These are phyloP conservation scores for Cryoendolithus antarcticus DNA, from an alignment of 2,329 filamentous ascomycete species.

Conservation along the genomic window DNA sequence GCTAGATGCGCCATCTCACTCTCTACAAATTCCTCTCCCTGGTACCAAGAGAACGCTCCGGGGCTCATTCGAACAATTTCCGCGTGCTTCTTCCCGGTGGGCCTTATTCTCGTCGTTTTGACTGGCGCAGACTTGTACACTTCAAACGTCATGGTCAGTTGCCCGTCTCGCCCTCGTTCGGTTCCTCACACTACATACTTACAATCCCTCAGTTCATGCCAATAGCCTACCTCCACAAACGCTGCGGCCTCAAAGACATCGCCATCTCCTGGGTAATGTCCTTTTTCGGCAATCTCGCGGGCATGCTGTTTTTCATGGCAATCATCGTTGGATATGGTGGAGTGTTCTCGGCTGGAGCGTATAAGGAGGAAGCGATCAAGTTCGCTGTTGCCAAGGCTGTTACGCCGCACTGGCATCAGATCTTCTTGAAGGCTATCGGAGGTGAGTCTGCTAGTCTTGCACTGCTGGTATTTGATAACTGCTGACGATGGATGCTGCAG, in stretches of 20 bases:
- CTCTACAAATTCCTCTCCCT: conserved; percentile 17
- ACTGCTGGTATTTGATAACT: not conserved
- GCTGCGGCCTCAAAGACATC: conserved; percentile 16
- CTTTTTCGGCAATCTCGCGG: conserved; percentile 23
- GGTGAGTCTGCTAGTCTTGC: conserved; percentile 1
- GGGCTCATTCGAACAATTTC: conserved; percentile 21
- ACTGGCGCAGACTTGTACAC: conserved; percentile 25
- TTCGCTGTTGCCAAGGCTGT: conserved; percentile 40
- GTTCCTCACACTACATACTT: not conserved
- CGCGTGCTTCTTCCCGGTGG: conserved; percentile 24
- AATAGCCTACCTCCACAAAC: conserved; percentile 31
- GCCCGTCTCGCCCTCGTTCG: not conserved
- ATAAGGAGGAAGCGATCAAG: conserved; percentile 31
- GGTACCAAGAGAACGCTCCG: conserved; percentile 22
- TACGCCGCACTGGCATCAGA: conserved; percentile 37
- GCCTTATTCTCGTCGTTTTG: conserved; percentile 21
- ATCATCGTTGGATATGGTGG: conserved; percentile 20
- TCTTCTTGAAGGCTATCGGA: conserved; percentile 43
- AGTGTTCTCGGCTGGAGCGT: conserved; percentile 26
- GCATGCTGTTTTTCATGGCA: conserved; percentile 20
- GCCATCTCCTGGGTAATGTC: conserved; percentile 17
- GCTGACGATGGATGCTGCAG: conserved; percentile 1
- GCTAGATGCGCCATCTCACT: conserved; percentile 7
- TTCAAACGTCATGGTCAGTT: conserved; percentile 18
- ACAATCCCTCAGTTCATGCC: conserved; percentile 5